phyloP scores from a whole-genome alignment of 306 rosid genomes.

The Cicer chorassanicum region DNA sequence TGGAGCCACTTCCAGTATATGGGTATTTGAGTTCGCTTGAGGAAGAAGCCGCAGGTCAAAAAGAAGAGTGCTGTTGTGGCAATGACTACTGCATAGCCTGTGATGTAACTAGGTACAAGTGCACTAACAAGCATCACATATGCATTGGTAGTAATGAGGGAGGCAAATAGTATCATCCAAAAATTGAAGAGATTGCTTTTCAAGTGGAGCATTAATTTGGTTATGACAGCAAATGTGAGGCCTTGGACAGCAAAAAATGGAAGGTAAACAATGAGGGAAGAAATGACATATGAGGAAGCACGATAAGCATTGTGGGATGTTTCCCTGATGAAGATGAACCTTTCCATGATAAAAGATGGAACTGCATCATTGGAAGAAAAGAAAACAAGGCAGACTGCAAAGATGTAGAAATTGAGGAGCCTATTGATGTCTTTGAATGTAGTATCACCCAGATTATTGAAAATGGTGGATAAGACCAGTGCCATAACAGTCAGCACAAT shows the following conservation, averaged over 20 bases:
- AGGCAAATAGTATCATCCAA: constrained; percentile 78
- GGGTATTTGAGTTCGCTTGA: constrained; percentile 73
- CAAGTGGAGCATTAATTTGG: constrained; percentile 61
- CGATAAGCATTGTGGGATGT: constrained; percentile 91
- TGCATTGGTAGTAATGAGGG: constrained; percentile 83
- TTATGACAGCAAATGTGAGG: constrained; percentile 79
- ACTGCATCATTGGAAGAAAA: constrained; percentile 94
- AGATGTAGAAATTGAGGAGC: constrained; percentile 89
- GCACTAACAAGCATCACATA: constrained; percentile 94
- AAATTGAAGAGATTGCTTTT: constrained; percentile 54
- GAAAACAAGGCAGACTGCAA: constrained; percentile 84
- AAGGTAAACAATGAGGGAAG: constrained; percentile 84
- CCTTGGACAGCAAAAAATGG: constrained; percentile 90
- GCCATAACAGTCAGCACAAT: constrained; percentile 84
- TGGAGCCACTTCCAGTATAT: constrained; percentile 76
- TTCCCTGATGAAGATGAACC: constrained; percentile 89
- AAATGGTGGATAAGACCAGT: constrained; percentile 68
- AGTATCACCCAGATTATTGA: constrained; percentile 50
- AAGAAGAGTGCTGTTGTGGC: constrained; percentile 96
- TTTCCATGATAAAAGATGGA: constrained; percentile 81
- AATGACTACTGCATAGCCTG: constrained; percentile 87
- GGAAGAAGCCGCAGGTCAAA: constrained; percentile 85
- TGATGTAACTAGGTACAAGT: constrained; percentile 88
- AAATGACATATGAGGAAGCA: constrained; percentile 79
- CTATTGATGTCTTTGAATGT: constrained; percentile 74